Percentiles rank a stretch among this genome's conserved stretches.
These are phyloP conservation scores for Cenococcum geophilum DNA, from an alignment of 495 filamentous ascomycete species.

Conservation along the genomic window DNA sequence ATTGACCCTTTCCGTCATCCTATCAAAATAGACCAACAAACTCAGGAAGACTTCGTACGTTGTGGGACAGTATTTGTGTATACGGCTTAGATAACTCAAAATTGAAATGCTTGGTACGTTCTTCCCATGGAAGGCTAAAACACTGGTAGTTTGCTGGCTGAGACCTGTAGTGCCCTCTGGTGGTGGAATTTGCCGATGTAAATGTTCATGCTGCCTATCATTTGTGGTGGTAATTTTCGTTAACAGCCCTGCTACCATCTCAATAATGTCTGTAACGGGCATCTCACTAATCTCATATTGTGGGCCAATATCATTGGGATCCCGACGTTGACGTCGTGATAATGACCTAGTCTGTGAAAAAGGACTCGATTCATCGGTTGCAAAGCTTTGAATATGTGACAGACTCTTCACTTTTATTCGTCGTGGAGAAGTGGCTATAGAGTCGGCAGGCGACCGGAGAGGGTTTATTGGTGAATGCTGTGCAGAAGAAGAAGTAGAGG, in stretches of 20 bases:
- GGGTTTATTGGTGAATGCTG: conserved; percentile 52
- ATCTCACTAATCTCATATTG: conserved; percentile 96
- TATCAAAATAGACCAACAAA: conserved; percentile 93
- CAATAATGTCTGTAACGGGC: conserved; percentile 96
- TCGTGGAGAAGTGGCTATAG: conserved; percentile 58
- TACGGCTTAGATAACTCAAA: conserved; percentile 87
- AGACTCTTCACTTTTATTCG: conserved; percentile 79
- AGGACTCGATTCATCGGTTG: conserved; percentile 56
- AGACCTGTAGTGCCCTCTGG: conserved; percentile 59
- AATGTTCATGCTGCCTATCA: conserved; percentile 80
- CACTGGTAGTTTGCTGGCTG: conserved; percentile 75
- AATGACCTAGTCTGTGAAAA: conserved; percentile 39
- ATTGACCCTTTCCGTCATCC: conserved; percentile 97
- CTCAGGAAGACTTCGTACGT: conserved; percentile 98
- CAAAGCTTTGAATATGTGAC: conserved; percentile 84
- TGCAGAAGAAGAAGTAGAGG: conserved; percentile 50
- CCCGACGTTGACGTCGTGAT: conserved; percentile 38
- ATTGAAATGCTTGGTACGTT: conserved; percentile 98
- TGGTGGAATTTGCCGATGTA: conserved; percentile 64
- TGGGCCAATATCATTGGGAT: conserved; percentile 44
- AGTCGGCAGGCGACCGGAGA: conserved; percentile 40
- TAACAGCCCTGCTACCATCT: conserved; percentile 98
- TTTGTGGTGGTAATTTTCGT: conserved; percentile 98
- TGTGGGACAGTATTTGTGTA: conserved; percentile 98
- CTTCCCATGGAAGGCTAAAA: conserved; percentile 98